Base-by-base conservation (phyloP, 2,329 filamentous ascomycete species). In the Geosmithia putterillii region DNA sequence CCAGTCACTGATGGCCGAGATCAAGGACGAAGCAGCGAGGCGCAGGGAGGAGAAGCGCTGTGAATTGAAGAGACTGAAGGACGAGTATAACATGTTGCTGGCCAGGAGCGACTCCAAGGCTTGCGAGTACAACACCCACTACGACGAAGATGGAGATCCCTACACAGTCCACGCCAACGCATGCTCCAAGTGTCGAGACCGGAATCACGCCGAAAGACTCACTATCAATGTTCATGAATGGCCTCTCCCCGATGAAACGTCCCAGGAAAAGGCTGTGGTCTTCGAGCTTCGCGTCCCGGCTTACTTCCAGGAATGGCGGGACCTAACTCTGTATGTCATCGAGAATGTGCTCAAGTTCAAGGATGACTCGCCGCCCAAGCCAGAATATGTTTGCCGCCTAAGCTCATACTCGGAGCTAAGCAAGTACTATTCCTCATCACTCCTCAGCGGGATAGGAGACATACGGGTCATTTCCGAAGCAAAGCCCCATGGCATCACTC, bases 201-300 rank as follows among this genome's bases (percentile, higher is more conserved):
- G n/a, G n/a, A 7, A 10, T 0, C 3, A 55, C 12, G 69, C 70
- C 1, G 35, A 56, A 0, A 2, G 4, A 0, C 45, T 81, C 0
- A 32, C 17, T 0, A 76, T 81, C n/a, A 1, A 46, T 0, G 51
- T 74, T 14, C 60, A 74, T 48, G 76, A 81, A 50, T 79, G 72
- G 72, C 74, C 76, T 0, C 57, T 80, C 0, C 69, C 74, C 0
- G 10, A 38, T 0, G 18, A 59, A 2, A 1, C 42, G 0, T 6
- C 46, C 0, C 21, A 57, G 10, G 61, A 62, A 0, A 67, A 71
- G 45, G 59, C 70, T 0, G 61, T 64, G 0, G 59, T 79, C 0
- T 80, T 80, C 41, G 76, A 80, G 47, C 55, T 79, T 0, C 42
- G 49, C 0, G 47, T 65, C 0, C 74, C 74, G 0, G 4, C 19